Base-by-base conservation (phyloP, 768 basidiomycete species). In the Kwoniella europaea region DNA sequence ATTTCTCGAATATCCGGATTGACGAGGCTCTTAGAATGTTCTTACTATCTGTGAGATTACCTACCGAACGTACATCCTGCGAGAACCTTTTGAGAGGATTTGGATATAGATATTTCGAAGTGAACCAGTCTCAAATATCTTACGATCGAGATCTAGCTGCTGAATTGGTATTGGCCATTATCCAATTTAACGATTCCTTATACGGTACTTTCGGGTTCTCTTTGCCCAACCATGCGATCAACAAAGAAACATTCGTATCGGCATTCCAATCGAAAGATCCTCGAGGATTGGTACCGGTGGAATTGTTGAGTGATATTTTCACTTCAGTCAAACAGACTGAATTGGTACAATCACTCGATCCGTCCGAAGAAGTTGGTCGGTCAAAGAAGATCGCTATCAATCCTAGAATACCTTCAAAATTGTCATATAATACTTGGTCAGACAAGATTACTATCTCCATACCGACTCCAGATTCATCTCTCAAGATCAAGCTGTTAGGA, bases 21-120 rank as follows among this genome's bases (percentile, higher is more conserved):
- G 94, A 98, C 85, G 90, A 90, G 71, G 94, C 94, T 10, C 86
- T 99, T 65, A 89, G 96, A 64, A 88, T 91, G 60, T 98, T 98
- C 86, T 85, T 98, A 69, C 89, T 93, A 76, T 90, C 94, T 7
- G 82, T 98, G 46, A 87, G 91, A 75, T 78, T 91, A n/a, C 89
- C 90, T 7, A 77, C 85, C 35, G 86, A 87, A 46, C 64, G 83
- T 16, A 72, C 73, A 4, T 83, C 84, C 44, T 84, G 90, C 42
- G 92, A 94, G 73, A 87, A 90, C 74, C 85, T 97, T 2, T 86
- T 98, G 41, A 90, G 92, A 76, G 88, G 90, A 10, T 94, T 99
- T 80, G 91, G 94, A 15, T 87, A 88, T 74, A 88, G 92, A 35
- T 98, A 94, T 92, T 92, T 92, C 76, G 92, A 94, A 71, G 91